Evolutionary conservation across 2,329 filamentous ascomycete genomes (phyloP), one percentile per base, ranked within the genome.

Genomic region (Metarhizium robertsii): DNA sequence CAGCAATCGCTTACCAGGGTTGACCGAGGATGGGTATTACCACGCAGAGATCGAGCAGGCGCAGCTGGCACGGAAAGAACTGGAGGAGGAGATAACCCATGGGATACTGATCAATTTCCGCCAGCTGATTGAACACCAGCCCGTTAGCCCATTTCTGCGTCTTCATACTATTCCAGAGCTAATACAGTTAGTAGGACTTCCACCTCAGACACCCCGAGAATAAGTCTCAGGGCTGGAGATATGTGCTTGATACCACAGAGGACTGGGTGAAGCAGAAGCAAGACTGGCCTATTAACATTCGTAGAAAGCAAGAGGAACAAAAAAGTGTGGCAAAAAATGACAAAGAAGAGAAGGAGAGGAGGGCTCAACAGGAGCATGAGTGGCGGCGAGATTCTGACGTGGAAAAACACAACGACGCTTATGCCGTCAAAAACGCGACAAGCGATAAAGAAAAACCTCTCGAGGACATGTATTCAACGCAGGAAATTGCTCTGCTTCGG

Each of bases 211-310:
- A 73, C 48, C 75, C 75, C 0, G 69, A 74, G 18, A 70, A 74
- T 36, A 71, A 73, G 53, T 73, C 75, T 3, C 53, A 70, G 4
- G 73, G 75, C 7, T 80, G 78, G 77, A 67, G 78, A 40, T 78
- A 75, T 59, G 74, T 79, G 11, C 64, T 80, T 0, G 67, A 79
- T 40, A 68, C 70, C 10, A 75, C 74, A 0, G 77, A 80, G 56
- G 69, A 76, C 52, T 76, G 71, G 64, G 68, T 80, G 55, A 80
- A 78, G 62, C 69, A 75, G 42, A 61, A 69, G 7, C 68, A 80
- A 61, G 25, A 69, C 1, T 80, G 77, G 77, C 76, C 75, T 0
- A 70, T 72, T 0, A 80, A 80, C 59, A 59, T 63, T 30, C 61
- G 68, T 56, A 65, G 67, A 51, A 60, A 65, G 46, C 52, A 63